Percentiles rank a stretch among this genome's conserved stretches.
Conservation (phyloP, 2,329 filamentous ascomycete species). For the Aurifilum marmelostoma region DNA sequence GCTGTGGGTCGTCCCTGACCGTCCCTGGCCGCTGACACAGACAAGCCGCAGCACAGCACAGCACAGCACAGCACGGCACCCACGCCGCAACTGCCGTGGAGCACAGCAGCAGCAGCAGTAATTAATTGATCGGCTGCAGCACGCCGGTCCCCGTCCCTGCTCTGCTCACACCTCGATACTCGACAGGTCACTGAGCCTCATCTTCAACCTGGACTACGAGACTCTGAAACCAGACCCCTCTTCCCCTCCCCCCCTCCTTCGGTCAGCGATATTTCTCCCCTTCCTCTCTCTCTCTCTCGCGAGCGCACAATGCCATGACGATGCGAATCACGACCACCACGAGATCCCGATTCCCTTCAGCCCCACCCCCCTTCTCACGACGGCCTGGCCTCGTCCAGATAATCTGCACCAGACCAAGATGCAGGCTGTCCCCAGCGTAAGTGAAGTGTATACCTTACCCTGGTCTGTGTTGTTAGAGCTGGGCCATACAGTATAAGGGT, state of each 20-base stretch:
- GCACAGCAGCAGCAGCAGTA: conserved; percentile 22
- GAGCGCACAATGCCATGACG: conserved; percentile 41
- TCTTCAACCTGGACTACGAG: conserved; percentile 3
- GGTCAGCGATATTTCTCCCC: neutral
- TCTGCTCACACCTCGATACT: neutral
- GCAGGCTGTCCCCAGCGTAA: conserved; percentile 51
- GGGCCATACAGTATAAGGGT: neutral
- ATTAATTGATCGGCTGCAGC: conserved; percentile 5
- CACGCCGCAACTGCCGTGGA: conserved; percentile 13
- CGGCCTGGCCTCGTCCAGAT: conserved; percentile 38
- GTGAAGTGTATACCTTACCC: conserved; percentile 34
- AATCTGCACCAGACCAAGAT: conserved; percentile 39
- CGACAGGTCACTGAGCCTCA: neutral
- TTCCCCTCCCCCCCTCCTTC: neutral
- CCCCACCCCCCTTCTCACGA: conserved; percentile 35
- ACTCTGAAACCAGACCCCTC: conserved; percentile 7
- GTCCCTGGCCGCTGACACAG: conserved; percentile 28
- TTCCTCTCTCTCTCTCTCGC: neutral
- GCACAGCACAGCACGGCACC: neutral
- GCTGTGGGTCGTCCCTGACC: conserved; percentile 24
- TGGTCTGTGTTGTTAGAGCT: neutral
- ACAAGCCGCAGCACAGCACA: conserved; percentile 28
- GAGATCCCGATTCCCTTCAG: conserved; percentile 38
- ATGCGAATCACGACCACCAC: conserved; percentile 42
- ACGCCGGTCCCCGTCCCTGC: conserved; percentile 12